Evolutionary conservation across 306 rosid genomes (phyloP), one percentile per base, ranked within the genome.

Genomic region (Fragaria nilgerrensis): DNA sequence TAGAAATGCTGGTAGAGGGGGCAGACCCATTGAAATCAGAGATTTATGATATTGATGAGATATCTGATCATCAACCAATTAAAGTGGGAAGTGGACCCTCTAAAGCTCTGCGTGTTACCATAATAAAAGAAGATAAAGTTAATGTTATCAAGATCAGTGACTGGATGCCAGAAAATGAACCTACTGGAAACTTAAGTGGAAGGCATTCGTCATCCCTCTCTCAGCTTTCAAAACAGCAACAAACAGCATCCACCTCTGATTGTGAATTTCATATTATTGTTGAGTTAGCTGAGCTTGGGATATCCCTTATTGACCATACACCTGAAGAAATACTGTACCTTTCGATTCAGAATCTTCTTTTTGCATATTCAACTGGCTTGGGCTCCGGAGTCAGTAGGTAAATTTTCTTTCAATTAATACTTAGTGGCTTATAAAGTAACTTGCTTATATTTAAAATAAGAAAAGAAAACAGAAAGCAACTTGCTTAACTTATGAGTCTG

Each of bases 371-470:
- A 53, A 88, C 98, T 43, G 98, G 98, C 82, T 81, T 93, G 83
- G 98, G 89, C 84, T 93, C 93, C 19, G 98, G 98, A 77, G 85
- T 90, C 81, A 91, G 98, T 82, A 82, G 98, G 98, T 92, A 85
- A 80, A 84, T 72, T 82, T 82, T 47, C 76, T 73, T 75, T 43
- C 36, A 16, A 68, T 75, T 10, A 48, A 29, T 43, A 45, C 41
- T 58, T 72, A 48, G 2, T 74, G 74, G 6, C n/a, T n/a, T n/a
- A n/a, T n/a, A n/a, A n/a, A n/a, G n/a, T 44, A 68, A 10, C 7
- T 55, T 45, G 12, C 47, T 43, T 43, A 1, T 43, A 43, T 43
- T 43, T 43, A 43, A 47, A 12, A 1, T 8, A 43, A 9, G 2
- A 9, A 13, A 47, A 47, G 1, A 13, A 47, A 11, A 47, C 4